phyloP scores from a whole-genome alignment of 225 moss, liverwort and hornwort genomes.

The Polytrichum formosum region DNA sequence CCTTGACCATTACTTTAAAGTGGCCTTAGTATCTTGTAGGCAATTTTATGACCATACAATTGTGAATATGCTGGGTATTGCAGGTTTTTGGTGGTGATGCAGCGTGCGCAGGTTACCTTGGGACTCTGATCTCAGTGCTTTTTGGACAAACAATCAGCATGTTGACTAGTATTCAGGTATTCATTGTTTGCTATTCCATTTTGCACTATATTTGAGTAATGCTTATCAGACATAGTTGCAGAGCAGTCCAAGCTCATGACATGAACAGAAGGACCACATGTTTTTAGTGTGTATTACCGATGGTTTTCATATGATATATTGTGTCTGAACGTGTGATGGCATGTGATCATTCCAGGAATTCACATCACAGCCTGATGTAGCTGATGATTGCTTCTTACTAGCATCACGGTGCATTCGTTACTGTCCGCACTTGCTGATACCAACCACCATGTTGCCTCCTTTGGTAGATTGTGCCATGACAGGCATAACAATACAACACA shows the following conservation, averaged over 20 bases:
- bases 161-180: conserved; percentile 78
- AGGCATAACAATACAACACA: conserved; percentile 95
- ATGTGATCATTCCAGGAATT: conserved; percentile 59
- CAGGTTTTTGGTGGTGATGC: conserved; percentile 91
- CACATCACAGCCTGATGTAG: conserved; percentile 85
- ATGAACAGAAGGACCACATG: too few relatives aligned
- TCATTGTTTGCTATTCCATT: neutral
- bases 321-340: too few relatives aligned
- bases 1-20: neutral
- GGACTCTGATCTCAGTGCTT: conserved; percentile 72
- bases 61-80: conserved; percentile 7
- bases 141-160: conserved; percentile 77
- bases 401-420: conserved; percentile 94
- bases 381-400: conserved; percentile 94
- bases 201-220: too few relatives aligned
- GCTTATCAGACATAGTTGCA: too few relatives aligned
- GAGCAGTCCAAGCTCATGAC: too few relatives aligned
- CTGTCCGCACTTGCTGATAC: conserved; percentile 78
- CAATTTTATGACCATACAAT: neutral
- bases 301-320: too few relatives aligned
- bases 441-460: conserved; percentile 61
- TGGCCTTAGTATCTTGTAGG: neutral
- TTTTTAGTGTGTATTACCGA: too few relatives aligned
- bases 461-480: conserved; percentile 84
- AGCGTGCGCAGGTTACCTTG: conserved; percentile 73